Conservation (phyloP, 2,329 filamentous ascomycete species). For the Harringtonia aguacate region DNA sequence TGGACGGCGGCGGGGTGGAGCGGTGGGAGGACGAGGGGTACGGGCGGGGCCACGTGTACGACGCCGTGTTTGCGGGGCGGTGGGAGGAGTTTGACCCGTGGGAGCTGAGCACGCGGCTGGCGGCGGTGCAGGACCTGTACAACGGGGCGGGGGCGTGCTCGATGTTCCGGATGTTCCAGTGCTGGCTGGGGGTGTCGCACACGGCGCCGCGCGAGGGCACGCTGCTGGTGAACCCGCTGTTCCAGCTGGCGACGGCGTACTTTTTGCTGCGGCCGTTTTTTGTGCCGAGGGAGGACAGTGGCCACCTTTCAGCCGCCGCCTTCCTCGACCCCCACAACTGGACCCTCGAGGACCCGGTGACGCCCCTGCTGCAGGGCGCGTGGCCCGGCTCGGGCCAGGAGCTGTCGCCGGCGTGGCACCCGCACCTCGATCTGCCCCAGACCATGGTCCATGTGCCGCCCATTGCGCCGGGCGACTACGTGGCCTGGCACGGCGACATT, state of each 20-base stretch:
- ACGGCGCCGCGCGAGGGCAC: slow-evolving; percentile 68
- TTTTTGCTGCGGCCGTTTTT: slow-evolving; percentile 80
- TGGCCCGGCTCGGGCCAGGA: slow-evolving; percentile 60
- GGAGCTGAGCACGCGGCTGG: slow-evolving; percentile 60
- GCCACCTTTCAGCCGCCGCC: no score
- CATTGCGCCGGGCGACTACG: slow-evolving; percentile 63
- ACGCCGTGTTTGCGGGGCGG: slow-evolving; percentile 56
- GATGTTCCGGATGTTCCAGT: slow-evolving; percentile 83
- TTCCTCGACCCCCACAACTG: slow-evolving; percentile 30
- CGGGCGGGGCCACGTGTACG: slow-evolving; percentile 57
- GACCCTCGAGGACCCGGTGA: slow-evolving; percentile 16
- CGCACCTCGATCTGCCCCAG: slow-evolving; percentile 54
- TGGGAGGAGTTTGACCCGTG: slow-evolving; percentile 82
- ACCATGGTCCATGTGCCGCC: slow-evolving; percentile 64
- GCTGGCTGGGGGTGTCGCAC: slow-evolving; percentile 74
- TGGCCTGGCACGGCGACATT: slow-evolving; percentile 75
- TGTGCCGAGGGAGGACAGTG: slow-evolving; percentile 35
- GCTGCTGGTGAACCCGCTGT: slow-evolving; percentile 68
- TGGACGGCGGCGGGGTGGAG: slow-evolving; percentile 65
- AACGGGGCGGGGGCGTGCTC: slow-evolving; percentile 71
- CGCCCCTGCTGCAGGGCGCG: slow-evolving; percentile 51
- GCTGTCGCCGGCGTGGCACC: slow-evolving; percentile 51
- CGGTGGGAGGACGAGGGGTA: slow-evolving; percentile 65
- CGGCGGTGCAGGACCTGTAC: slow-evolving; percentile 64
- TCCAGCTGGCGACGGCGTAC: slow-evolving; percentile 68